These are phyloP conservation scores for Scorias spongiosa DNA, from an alignment of 2,329 filamentous ascomycete genomes.

Conservation along the genomic window DNA sequence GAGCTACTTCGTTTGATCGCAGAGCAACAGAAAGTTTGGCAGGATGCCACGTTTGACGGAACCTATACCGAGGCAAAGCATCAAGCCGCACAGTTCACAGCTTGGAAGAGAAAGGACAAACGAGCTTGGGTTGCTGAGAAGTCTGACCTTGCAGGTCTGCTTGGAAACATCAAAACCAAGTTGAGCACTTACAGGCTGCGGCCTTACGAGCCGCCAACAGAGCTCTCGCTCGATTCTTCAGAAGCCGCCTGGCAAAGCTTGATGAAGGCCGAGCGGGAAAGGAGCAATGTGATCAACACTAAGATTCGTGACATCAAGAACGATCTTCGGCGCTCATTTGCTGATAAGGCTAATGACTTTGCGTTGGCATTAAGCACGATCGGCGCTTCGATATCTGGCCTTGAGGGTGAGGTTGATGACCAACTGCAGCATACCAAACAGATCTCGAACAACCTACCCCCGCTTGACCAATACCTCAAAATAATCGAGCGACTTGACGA, in stretches of 20 bases:
- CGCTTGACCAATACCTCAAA: slow-evolving; percentile 79
- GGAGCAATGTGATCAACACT: slow-evolving; percentile 92
- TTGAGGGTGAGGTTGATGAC: slow-evolving; percentile 93
- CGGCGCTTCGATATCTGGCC: slow-evolving; percentile 84
- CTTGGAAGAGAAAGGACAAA: slow-evolving; percentile 85
- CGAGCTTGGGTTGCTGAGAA: slow-evolving; percentile 95
- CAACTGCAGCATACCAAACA: slow-evolving; percentile 77
- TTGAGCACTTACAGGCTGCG: slow-evolving; percentile 83
- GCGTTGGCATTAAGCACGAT: slow-evolving; percentile 89
- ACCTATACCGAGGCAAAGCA: slow-evolving; percentile 86
- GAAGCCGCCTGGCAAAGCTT: slow-evolving; percentile 70
- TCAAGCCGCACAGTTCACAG: slow-evolving; percentile 65
- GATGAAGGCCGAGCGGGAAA: slow-evolving; percentile 69
- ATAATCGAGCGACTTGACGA: slow-evolving; percentile 74
- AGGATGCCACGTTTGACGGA: slow-evolving; percentile 67
- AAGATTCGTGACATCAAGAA: slow-evolving; percentile 99
- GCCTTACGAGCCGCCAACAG: slow-evolving; percentile 76
- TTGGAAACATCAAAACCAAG: slow-evolving; percentile 99
- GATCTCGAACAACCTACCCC: slow-evolving; percentile 70
- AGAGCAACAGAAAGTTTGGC: slow-evolving; percentile 61
- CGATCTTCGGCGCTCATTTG: slow-evolving; percentile 76
- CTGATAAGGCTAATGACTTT: slow-evolving; percentile 97
- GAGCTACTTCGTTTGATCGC: slow-evolving; percentile 62
- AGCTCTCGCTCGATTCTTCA: slow-evolving; percentile 66
- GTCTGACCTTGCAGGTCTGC: slow-evolving; percentile 77